These are phyloP conservation scores for Kazachstania viticola DNA, from an alignment of 805 yeast species.

Conservation along the genomic window DNA sequence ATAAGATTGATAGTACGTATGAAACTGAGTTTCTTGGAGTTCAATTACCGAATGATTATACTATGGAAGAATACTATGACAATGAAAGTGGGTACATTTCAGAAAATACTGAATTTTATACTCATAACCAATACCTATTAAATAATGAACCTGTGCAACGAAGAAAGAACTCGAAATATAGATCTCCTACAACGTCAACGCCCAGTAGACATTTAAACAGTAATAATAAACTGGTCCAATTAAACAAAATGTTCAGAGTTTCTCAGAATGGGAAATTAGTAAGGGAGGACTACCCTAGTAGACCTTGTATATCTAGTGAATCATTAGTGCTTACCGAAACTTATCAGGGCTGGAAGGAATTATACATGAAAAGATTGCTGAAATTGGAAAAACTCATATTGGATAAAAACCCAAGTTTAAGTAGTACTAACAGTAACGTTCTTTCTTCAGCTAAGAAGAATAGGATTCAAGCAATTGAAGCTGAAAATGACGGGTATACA, in stretches of 20 bases:
- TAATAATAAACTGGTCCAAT: neutral
- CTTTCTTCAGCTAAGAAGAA: slow-evolving; percentile 6
- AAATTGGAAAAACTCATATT: slow-evolving; percentile 11
- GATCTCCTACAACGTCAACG: neutral
- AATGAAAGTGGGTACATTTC: slow-evolving; percentile 16
- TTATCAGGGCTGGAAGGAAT: slow-evolving; percentile 12
- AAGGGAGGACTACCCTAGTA: slow-evolving; percentile 26
- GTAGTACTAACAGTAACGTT: too few relatives aligned
- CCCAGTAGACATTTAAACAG: too few relatives aligned
- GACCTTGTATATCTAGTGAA: slow-evolving; percentile 22
- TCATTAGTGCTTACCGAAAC: slow-evolving; percentile 22
- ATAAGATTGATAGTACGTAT: slow-evolving; percentile 6
- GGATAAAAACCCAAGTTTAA: slow-evolving; percentile 11
- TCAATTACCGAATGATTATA: slow-evolving; percentile 15
- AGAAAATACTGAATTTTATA: slow-evolving; percentile 8
- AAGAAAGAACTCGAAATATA: neutral
- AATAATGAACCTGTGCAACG: neutral
- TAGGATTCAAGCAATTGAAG: neutral
- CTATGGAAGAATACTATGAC: slow-evolving; percentile 27
- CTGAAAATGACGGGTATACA: slow-evolving; percentile 13
- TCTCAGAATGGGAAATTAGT: slow-evolving; percentile 24
- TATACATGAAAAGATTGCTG: slow-evolving; percentile 13
- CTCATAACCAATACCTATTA: slow-evolving; percentile 9
- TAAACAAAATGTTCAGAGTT: slow-evolving; percentile 13
- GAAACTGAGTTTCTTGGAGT: slow-evolving; percentile 18